Evolutionary conservation across 768 basidiomycete species (phyloP), one percentile per base, ranked within the genome.

Genomic region (Mycena belliarum): DNA sequence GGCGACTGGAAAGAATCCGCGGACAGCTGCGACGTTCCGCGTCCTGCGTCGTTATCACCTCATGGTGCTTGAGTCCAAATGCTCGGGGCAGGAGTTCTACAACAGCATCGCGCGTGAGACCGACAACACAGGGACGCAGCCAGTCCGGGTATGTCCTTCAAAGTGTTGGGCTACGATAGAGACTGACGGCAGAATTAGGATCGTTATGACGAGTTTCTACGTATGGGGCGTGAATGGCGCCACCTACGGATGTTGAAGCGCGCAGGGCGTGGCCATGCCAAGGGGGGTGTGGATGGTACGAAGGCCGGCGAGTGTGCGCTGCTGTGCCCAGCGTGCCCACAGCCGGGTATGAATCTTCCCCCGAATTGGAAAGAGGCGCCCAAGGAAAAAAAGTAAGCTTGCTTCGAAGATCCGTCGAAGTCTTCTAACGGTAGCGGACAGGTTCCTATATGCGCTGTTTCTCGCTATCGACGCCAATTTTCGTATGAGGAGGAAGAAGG

Each of bases 301-400:
- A 53, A 0, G 16, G 68, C n/a, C n/a, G n/a, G n/a, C n/a, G n/a
- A n/a, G n/a, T n/a, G n/a, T n/a, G n/a, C n/a, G n/a, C n/a, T n/a
- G 1, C 65, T 68, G 10, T 70, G 72, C 21, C 60, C 66, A 0
- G 56, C 66, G 9, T 73, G 71, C 45, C 70, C 66, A 4, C 68
- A 69, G n/a, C 66, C 64, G 0, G 66, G 64, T 0, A 52, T 69
- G 6, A 71, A 71, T 40, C 32, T 70, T 1, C 61, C 62, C 14
- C 16, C 38, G 4, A 23, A 60, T 15, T 63, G 63, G 59, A 25
- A 57, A 12, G 38, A 50, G 9, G 46, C 35, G 32, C 35, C 49
- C 16, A 15, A 55, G 0, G 24, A n/a, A 1, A 56, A 57, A 8
- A n/a, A 11, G 64, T 65, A 32, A 41, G 55, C 45, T 32, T 14